Evolutionary conservation across 805 yeast genomes (phyloP).

Genomic region (Yarrowia divulgata): DNA sequence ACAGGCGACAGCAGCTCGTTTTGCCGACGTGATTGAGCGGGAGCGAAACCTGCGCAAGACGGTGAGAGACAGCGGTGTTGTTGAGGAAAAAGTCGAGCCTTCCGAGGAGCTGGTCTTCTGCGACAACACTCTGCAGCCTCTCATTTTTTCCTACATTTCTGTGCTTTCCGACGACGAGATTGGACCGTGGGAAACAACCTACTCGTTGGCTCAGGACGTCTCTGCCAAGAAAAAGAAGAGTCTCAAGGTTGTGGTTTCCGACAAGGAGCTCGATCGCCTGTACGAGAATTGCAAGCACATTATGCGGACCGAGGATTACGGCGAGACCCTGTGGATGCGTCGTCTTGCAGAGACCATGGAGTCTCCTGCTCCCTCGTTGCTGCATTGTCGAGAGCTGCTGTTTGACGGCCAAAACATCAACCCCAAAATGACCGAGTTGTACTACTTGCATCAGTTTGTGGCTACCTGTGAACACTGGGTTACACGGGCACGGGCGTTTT

Average conservation of each 20-base stretch:
- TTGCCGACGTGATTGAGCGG: not conserved
- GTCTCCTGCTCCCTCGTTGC: not conserved
- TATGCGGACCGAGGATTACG: not conserved
- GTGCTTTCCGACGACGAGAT: not conserved
- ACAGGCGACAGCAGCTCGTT: not conserved
- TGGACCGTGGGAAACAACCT: constrained; percentile 21
- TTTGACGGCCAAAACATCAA: constrained; percentile 20
- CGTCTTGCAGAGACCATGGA: constrained; percentile 15
- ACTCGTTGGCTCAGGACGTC: not conserved
- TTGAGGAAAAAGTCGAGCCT: not conserved
- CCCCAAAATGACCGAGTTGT: constrained; percentile 20
- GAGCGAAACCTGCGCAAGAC: not conserved
- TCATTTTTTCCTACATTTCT: not conserved
- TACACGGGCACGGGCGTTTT: constrained; percentile 15
- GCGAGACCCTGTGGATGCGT: not conserved
- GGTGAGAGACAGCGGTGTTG: not conserved
- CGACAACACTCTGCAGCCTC: not conserved
- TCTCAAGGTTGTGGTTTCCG: not conserved
- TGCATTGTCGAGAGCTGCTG: constrained; percentile 41
- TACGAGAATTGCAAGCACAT: not conserved
- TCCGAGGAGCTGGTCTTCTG: constrained; percentile 2
- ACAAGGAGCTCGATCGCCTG: not conserved
- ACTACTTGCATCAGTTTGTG: constrained; percentile 32
- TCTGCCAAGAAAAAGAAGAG: not conserved
- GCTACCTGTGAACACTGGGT: constrained; percentile 28